Evolutionary conservation across 495 filamentous ascomycete species (phyloP), one percentile per base, ranked within the genome.

Genomic region (Trichoderma asperelloides): DNA sequence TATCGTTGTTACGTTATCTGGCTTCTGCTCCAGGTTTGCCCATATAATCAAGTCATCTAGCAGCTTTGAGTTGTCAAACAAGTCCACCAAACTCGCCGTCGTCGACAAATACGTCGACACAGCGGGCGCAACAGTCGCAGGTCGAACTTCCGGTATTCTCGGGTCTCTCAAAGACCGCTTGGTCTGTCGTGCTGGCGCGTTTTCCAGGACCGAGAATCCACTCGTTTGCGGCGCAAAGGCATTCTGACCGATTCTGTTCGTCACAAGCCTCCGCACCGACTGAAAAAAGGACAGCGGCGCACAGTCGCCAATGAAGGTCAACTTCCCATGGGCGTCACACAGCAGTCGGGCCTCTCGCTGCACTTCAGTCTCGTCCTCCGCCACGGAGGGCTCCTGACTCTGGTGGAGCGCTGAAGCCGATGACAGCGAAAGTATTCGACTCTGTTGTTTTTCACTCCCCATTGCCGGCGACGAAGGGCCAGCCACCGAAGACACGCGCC

Each of bases 251-350:
- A 87, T 84, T 3, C 82, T 81, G 11, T 83, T 82, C 9, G 83
- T 85, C n/a, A 91, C 87, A 33, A 91, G 85, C 51, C 86, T 81
- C 7, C 87, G 85, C 47, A 90, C 79, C 27, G 86, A 86, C 73
- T 90, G 87, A 67, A 90, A 78, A 70, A 89, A 87, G 0, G 88
- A 88, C 37, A 89, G 77, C 49, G 86, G 87, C 16, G 88, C 87
- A 15, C 87, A 88, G 67, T 91, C 88, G 13, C 88, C 88, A 66
- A 90, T 83, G 70, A 90, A 91, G 62, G 83, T 77, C 45, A 86
- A 81, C 71, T 86, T 87, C 1, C 85, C 85, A 57, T 84, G 81
- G 0, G 83, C 79, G 63, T 87, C 85, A 49, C 84, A 80, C 2
- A 87, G 75, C 64, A 87, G 77, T 3, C 85, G 78, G 11, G 84